phyloP scores from a whole-genome alignment of 331 rosid species.

The Arachis monticola region DNA sequence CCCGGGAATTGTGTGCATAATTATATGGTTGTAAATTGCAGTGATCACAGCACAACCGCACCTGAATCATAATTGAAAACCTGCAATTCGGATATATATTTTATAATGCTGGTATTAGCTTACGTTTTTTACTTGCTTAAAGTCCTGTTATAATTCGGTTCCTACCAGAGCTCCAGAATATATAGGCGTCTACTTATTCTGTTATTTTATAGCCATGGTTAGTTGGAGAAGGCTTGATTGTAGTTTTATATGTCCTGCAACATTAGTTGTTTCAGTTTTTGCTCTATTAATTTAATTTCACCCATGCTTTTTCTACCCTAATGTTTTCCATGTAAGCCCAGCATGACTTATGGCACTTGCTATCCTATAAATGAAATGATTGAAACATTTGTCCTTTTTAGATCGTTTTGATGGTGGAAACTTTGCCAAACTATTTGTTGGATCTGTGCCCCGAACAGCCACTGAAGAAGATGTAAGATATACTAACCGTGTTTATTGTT shows the following conservation, averaged over 20 bases:
- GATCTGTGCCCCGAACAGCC: conserved; percentile 91
- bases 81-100: neutral
- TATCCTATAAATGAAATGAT: conserved; percentile 10
- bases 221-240: conserved; percentile 9
- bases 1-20: neutral
- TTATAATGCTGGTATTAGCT: neutral
- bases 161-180: conserved; percentile 4
- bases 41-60: neutral
- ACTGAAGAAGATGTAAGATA: conserved; percentile 81
- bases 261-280: conserved; percentile 24
- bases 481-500: neutral
- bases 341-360: neutral
- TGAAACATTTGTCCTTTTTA: conserved; percentile 39
- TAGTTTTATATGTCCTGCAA: conserved; percentile 2
- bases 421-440: conserved; percentile 90
- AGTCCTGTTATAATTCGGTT: conserved; percentile 23
- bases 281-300: neutral
- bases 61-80: neutral
- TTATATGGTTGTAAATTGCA: neutral
- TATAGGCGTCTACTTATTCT: conserved; percentile 4
- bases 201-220: conserved; percentile 25
- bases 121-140: neutral
- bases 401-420: conserved; percentile 66
- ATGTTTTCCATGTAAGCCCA: neutral
- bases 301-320: neutral